Conservation (phyloP, 192 early-diverging fungal species). For the Backusella liffmaniae region DNA sequence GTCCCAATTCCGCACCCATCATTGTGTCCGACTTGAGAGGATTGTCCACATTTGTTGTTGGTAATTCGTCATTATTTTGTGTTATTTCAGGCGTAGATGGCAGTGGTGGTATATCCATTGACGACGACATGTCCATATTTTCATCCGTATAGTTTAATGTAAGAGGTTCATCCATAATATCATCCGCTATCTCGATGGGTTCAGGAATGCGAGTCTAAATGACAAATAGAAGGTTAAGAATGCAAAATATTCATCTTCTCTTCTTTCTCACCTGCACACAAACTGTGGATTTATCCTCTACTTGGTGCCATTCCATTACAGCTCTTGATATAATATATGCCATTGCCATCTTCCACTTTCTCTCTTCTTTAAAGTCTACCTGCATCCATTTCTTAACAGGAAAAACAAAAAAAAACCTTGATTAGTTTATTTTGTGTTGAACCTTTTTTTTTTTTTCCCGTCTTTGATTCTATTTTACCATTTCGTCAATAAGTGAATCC, state of each 20-base stretch:
- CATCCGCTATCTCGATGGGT: background rate
- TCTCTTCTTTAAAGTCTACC: slow-evolving; percentile 79
- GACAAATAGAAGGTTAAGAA: background rate
- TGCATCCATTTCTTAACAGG: slow-evolving; percentile 66
- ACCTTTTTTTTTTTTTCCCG: background rate
- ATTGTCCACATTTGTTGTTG: background rate
- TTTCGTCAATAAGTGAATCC: slow-evolving; percentile 79
- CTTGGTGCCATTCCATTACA: slow-evolving; percentile 74
- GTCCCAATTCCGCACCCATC: background rate
- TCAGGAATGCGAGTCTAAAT: slow-evolving; percentile 8
- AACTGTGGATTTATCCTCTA: slow-evolving; percentile 64
- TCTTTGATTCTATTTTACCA: slow-evolving; percentile 44
- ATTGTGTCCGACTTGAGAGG: slow-evolving; percentile 6
- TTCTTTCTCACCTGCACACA: slow-evolving; percentile 56
- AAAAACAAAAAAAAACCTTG: too few relatives aligned
- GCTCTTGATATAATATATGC: slow-evolving; percentile 63
- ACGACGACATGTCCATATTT: background rate
- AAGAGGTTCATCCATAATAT: background rate
- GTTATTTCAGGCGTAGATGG: background rate
- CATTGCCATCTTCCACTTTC: slow-evolving; percentile 77
- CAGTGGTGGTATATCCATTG: background rate
- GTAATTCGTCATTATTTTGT: background rate
- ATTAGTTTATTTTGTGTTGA: background rate
- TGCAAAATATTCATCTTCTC: background rate
- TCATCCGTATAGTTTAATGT: background rate